Percentiles rank a stretch among this genome's conserved stretches.
Evolutionary conservation across 352 stramenopile genomes (phyloP).

Genomic region (Saprolegnia parasitica): DNA sequence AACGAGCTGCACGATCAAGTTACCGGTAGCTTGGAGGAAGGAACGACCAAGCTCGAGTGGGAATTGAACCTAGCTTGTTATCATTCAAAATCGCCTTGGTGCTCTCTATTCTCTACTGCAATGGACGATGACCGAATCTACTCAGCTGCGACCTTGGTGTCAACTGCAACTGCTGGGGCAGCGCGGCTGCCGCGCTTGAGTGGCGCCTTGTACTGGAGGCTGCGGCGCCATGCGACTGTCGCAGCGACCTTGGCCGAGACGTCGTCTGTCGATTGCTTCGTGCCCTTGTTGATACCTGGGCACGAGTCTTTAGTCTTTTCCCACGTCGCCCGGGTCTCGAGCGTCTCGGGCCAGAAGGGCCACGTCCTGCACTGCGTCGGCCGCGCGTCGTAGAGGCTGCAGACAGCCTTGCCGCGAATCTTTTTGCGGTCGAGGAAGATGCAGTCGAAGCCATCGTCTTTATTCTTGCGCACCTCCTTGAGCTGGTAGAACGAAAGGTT

Average conservation of each 20-base stretch:
- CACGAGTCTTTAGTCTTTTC: slow-evolving; percentile 2
- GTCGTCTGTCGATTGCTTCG: not conserved
- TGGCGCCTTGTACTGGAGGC: not conserved
- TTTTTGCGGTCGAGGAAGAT: slow-evolving; percentile 26
- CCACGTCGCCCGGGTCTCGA: slow-evolving; percentile 13
- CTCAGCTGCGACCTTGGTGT: not conserved
- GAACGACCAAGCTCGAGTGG: no score
- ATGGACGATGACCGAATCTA: not conserved
- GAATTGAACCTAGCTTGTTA: no score
- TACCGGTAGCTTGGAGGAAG: no score
- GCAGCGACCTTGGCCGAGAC: not conserved
- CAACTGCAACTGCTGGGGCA: not conserved
- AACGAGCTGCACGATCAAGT: no score
- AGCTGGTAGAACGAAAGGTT: slow-evolving; percentile 19
- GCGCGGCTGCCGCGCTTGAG: not conserved
- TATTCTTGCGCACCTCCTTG: slow-evolving; percentile 14
- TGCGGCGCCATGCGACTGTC: not conserved
- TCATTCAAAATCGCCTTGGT: no score
- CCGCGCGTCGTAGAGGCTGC: slow-evolving; percentile 16
- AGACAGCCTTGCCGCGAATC: slow-evolving; percentile 18
- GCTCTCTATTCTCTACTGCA: no score
- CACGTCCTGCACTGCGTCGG: slow-evolving; percentile 24
- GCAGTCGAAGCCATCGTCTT: slow-evolving; percentile 21
- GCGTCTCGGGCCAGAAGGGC: slow-evolving; percentile 25
- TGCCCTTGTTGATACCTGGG: slow-evolving; percentile 20